Percentiles rank a stretch among this genome's conserved stretches.
phyloP scores from a whole-genome alignment of 2,329 filamentous ascomycete genomes.

The Tolypocladium endophyticum region DNA sequence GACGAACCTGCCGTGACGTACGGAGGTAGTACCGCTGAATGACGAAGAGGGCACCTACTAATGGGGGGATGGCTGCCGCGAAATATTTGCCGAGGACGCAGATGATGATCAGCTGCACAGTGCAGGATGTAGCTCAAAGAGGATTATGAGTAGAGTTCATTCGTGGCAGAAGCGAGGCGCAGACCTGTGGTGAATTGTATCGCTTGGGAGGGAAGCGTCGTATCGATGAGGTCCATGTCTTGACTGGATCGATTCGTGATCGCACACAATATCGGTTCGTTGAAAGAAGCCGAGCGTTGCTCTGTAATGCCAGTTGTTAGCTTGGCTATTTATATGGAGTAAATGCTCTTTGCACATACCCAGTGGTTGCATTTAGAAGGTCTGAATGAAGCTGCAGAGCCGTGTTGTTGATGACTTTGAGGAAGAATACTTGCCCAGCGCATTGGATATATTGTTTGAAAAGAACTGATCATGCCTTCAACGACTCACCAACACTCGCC shows the following conservation, averaged over 20 bases:
- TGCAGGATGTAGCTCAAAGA: constrained; percentile 7
- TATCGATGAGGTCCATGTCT: constrained; percentile 24
- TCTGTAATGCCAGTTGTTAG: background rate
- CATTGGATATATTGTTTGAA: background rate
- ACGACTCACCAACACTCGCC: background rate
- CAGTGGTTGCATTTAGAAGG: constrained; percentile 18
- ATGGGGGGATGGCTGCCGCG: constrained; percentile 26
- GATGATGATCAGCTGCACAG: background rate
- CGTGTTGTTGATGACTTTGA: constrained; percentile 1
- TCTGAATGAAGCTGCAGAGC: constrained; percentile 16
- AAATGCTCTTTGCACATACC: constrained; percentile 2
- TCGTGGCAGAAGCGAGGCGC: constrained; percentile 2
- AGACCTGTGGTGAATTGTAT: constrained; percentile 1
- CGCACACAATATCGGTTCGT: constrained; percentile 19
- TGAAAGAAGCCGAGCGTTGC: background rate
- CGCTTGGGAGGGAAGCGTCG: constrained; percentile 14
- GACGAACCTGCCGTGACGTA: constrained; percentile 18
- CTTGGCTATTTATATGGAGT: background rate
- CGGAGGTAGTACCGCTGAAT: constrained; percentile 16
- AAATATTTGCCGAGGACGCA: constrained; percentile 26
- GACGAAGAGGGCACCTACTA: background rate
- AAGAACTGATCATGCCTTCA: background rate
- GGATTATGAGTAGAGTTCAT: background rate
- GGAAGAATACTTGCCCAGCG: background rate
- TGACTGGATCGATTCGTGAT: constrained; percentile 28